Evolutionary conservation across 2,329 filamentous ascomycete species (phyloP).

Genomic region (Westerdykella aurantiaca): DNA sequence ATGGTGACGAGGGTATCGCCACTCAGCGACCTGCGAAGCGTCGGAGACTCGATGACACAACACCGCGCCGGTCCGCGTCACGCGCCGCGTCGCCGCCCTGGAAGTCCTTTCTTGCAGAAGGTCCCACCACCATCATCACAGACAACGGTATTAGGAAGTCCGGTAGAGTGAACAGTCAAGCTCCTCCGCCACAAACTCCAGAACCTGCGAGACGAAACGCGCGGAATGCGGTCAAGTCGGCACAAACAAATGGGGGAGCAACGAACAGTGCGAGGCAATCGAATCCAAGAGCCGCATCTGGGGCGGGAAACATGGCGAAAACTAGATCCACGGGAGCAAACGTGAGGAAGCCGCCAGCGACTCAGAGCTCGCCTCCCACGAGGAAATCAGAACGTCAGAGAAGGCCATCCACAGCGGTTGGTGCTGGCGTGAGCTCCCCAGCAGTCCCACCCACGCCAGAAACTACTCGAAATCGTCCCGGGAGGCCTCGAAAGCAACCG

Average conservation of each 20-base stretch:
- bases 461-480: constrained; percentile 16
- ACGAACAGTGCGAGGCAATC: constrained; percentile 16
- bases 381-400: constrained; percentile 33
- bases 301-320: constrained; percentile 10
- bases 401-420: constrained; percentile 14
- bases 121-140: constrained; percentile 75
- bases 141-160: constrained; percentile 58
- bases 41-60: constrained; percentile 48
- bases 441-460: constrained; percentile 16
- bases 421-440: constrained; percentile 10
- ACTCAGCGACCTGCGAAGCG: constrained; percentile 51
- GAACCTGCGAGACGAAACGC: constrained; percentile 38
- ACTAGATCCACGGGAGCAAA: constrained; percentile 13
- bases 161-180: constrained; percentile 48
- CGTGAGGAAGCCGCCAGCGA: constrained; percentile 19
- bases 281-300: constrained; percentile 18
- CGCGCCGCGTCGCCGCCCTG: constrained; percentile 75
- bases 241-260: constrained; percentile 25
- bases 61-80: constrained; percentile 32
- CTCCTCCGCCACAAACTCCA: constrained; percentile 38
- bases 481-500: constrained; percentile 18
- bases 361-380: constrained; percentile 17
- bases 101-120: constrained; percentile 80
- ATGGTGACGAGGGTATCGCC: constrained; percentile 16
- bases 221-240: constrained; percentile 19